Base-by-base conservation (phyloP, 257 asterid genomes). In the Knoxia roxburghii region DNA sequence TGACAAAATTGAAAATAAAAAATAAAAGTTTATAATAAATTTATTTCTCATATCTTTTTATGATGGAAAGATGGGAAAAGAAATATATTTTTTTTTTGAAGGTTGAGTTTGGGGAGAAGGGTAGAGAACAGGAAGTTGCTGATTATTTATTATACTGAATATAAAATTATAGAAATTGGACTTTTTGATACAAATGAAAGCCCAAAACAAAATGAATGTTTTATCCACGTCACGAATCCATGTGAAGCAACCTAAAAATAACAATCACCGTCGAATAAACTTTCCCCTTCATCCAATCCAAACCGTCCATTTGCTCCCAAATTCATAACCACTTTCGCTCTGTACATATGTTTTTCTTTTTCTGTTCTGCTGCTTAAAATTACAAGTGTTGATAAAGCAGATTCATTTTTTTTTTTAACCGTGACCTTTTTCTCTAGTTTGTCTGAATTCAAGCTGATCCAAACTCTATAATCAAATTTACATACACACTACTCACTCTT, bases 191-290 rank as follows among this genome's bases (percentile, higher is more conserved):
- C n/a, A n/a, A n/a, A n/a, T n/a, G n/a, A n/a, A n/a, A n/a, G n/a
- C n/a, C n/a, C n/a, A n/a, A n/a, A n/a, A n/a, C n/a, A n/a, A n/a
- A n/a, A n/a, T n/a, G n/a, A n/a, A 56, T 12, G 20, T 13, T 33
- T 57, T n/a, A n/a, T 46, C 73, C 84, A 73, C 62, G 76, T 74
- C 81, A 73, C 15, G 62, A 40, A 71, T 76, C 81, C 77, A 41
- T 17, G 73, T 73, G 62, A 64, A 32, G 6, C 45, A 35, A 21
- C 5, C 37, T 21, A 17, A 53, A n/a, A 59, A 15, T 1, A 40
- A 61, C n/a, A 52, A 1, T 45, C 23, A 13, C 71, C 76, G 61
- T 74, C 62, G 12, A 68, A 64, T 63, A 24, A 27, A 30, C n/a
- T n/a, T n/a, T 26, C 2, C 63, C 64, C 7, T 26, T 37, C 50